These are phyloP conservation scores for Aspergillus hortae DNA, from an alignment of 2,329 filamentous ascomycete genomes.

Conservation along the genomic window DNA sequence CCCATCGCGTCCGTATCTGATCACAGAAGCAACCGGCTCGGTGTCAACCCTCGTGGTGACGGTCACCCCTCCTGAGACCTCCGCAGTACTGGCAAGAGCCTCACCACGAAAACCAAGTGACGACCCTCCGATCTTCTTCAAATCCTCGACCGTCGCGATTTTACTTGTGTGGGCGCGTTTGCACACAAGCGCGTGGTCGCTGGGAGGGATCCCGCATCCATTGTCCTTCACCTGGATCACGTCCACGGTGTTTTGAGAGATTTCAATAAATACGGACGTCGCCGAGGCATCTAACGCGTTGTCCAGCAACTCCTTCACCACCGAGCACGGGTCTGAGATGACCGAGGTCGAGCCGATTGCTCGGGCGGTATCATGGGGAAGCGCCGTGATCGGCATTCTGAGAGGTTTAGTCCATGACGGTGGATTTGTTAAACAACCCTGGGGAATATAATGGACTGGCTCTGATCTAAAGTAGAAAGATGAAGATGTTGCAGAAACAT, in stretches of 20 bases:
- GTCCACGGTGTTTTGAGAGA: slow-evolving; percentile 58
- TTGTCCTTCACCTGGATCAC: slow-evolving; percentile 63
- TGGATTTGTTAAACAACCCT: too few relatives aligned
- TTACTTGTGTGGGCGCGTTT: slow-evolving; percentile 62
- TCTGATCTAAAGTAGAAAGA: too few relatives aligned
- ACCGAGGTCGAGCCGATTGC: slow-evolving; percentile 57
- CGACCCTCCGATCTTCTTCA: slow-evolving; percentile 52
- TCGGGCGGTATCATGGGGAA: slow-evolving; percentile 42
- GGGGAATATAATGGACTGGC: too few relatives aligned
- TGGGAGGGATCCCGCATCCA: slow-evolving; percentile 57
- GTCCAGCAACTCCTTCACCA: slow-evolving; percentile 64
- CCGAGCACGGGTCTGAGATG: slow-evolving; percentile 53
- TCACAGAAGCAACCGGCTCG: slow-evolving; percentile 50
- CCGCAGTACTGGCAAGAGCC: slow-evolving; percentile 59
- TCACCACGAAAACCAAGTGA: slow-evolving; percentile 64
- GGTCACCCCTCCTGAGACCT: slow-evolving; percentile 51
- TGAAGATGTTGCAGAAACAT: neutral
- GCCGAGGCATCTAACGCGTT: slow-evolving; percentile 64
- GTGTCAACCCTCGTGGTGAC: slow-evolving; percentile 57
- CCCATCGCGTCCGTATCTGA: slow-evolving; percentile 52
- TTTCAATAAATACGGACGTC: slow-evolving; percentile 55
- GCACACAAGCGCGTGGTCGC: slow-evolving; percentile 55
- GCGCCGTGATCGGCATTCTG: slow-evolving; percentile 46
- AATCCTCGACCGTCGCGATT: slow-evolving; percentile 55
- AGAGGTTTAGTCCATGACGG: neutral